Conservation (phyloP, 164 flowering plant genomes). For the Tinospora cordifolia region DNA sequence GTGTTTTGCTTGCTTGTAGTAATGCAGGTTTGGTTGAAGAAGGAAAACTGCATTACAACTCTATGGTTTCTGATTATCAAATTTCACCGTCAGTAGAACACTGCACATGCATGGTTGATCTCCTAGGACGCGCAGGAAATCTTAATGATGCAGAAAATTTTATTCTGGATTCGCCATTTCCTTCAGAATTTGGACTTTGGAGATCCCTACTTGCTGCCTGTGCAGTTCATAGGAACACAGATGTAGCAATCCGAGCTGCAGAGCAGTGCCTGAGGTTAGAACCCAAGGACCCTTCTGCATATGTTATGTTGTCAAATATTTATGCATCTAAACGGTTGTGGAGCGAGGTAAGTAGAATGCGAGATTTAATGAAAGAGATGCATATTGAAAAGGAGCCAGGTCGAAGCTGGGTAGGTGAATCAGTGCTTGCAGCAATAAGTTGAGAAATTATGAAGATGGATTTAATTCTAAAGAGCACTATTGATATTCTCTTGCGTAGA, state of each 20-base stretch:
- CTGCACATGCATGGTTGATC: constrained; percentile 12
- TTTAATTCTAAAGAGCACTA: too few species aligned
- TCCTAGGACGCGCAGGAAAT: constrained; percentile 9
- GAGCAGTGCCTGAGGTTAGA: constrained; percentile 9
- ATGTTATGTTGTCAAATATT: constrained; percentile 14
- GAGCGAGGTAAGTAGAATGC: constrained; percentile 10
- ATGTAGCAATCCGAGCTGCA: constrained; percentile 9
- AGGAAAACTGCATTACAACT: constrained; percentile 8
- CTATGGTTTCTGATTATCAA: constrained; percentile 8
- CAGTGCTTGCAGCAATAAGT: not conserved
- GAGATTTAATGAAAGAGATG: constrained; percentile 14
- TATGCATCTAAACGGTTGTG: constrained; percentile 12
- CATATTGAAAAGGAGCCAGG: constrained; percentile 15
- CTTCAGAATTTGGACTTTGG: constrained; percentile 10
- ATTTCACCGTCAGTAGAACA: constrained; percentile 13
- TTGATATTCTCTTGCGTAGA: too few species aligned
- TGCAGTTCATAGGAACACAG: constrained; percentile 10
- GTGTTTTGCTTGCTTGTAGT: constrained; percentile 13
- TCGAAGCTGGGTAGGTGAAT: constrained; percentile 7
- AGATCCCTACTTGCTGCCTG: constrained; percentile 13
- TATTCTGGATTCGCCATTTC: constrained; percentile 8
- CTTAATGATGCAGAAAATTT: constrained; percentile 9
- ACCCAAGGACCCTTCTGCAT: constrained; percentile 9
- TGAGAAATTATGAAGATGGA: not conserved
- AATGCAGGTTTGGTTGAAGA: constrained; percentile 14